Conservation (phyloP, 331 rosid species). For the Phaseolus coccineus region DNA sequence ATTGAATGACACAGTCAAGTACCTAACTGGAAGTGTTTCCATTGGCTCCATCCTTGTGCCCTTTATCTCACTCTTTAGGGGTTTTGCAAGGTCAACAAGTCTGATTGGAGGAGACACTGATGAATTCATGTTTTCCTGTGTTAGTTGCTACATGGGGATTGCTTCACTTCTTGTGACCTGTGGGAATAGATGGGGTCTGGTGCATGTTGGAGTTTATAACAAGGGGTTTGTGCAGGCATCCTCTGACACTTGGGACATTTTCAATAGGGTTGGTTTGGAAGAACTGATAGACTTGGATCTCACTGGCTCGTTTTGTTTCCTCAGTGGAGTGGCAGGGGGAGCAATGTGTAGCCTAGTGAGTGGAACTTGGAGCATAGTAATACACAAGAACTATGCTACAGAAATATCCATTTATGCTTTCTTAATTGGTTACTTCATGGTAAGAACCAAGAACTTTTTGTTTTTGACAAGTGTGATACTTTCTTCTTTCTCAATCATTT, state of each 20-base stretch:
- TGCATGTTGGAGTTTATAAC: slow-evolving; percentile 66
- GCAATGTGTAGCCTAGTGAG: slow-evolving; percentile 64
- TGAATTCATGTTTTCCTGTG: slow-evolving; percentile 80
- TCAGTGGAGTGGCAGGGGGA: slow-evolving; percentile 67
- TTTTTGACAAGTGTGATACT: slow-evolving; percentile 3
- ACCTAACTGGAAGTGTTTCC: slow-evolving; percentile 63
- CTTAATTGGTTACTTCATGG: slow-evolving; percentile 84
- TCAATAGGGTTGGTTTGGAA: slow-evolving; percentile 55
- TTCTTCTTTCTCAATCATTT: background rate
- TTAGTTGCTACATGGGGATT: slow-evolving; percentile 63
- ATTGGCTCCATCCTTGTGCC: slow-evolving; percentile 72
- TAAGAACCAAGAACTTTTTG: slow-evolving; percentile 46
- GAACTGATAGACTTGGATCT: slow-evolving; percentile 68
- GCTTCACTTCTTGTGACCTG: slow-evolving; percentile 57
- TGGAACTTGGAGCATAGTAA: slow-evolving; percentile 67
- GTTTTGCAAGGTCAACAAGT: slow-evolving; percentile 60
- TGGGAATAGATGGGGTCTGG: slow-evolving; percentile 88
- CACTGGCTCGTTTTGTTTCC: slow-evolving; percentile 75
- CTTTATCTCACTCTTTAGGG: slow-evolving; percentile 48
- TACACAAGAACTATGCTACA: slow-evolving; percentile 64
- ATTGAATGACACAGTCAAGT: slow-evolving; percentile 52
- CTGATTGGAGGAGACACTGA: slow-evolving; percentile 62
- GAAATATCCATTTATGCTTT: slow-evolving; percentile 67
- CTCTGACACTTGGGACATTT: slow-evolving; percentile 66
- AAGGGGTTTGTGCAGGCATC: slow-evolving; percentile 79